Base-by-base conservation (phyloP, 208 protist genomes). In the Leishmania tropica region DNA sequence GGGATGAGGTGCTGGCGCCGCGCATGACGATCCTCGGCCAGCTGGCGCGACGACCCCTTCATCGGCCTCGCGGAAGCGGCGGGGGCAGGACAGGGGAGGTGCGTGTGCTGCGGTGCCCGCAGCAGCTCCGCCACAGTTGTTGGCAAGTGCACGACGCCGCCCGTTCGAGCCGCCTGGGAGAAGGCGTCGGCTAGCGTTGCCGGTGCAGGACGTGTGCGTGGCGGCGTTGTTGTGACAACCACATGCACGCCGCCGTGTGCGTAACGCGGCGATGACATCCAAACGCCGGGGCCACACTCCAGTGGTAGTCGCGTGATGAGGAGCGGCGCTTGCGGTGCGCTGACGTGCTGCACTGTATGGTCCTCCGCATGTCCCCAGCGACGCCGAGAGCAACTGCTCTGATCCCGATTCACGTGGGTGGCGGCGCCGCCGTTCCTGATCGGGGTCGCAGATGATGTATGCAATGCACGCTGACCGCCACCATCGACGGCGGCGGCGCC, bases 261-360 rank as follows among this genome's bases (percentile, higher is more conserved):
- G 76, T 19, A 51, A 79, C 76, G 67, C 45, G 76, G 76, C 37
- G 81, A 77, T 71, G 80, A 60, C 74, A 73, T 47, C 93, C 91
- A 96, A 60, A 94, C 90, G 31, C 93, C 93, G 6, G 93, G 91
- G 3, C 90, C 93, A 8, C 85, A 77, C 81, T 92, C 92, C 56
- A 92, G 78, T 17, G 93, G 91, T 53, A 95, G 53, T 47, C 91
- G 91, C 31, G 80, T 92, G 65, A 92, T 85, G 62, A 90, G 76
- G 51, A 87, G 64, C 58, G 88, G 83, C 13, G 80, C 80, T 19
- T 56, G 3, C n/a, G 79, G 24, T 2, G 62, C 72, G 58, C 45
- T 28, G 42, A 19, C 45, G 47, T 56, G 28, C 31, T 68, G 37
- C 45, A 5, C 42, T 35, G 40, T 1, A 24, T 48, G 51, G 54